Evolutionary conservation across 768 basidiomycete species (phyloP).

Genomic region (Trametes cingulata): DNA sequence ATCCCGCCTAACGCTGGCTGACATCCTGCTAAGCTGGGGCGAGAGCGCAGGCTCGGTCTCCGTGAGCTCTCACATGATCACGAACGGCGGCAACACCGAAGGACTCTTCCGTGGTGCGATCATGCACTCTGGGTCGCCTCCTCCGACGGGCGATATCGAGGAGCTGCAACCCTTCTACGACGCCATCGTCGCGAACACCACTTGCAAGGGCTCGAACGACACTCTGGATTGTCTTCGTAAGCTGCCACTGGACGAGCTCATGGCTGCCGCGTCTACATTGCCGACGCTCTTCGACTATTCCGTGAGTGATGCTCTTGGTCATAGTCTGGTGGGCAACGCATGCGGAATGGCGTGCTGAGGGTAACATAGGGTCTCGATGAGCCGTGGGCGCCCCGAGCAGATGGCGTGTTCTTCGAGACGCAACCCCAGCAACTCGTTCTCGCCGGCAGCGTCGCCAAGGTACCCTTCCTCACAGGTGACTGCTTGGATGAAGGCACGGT

Average conservation of each 20-base stretch:
- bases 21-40: conserved; percentile 26
- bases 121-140: conserved; percentile 32
- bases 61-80: conserved; percentile 30
- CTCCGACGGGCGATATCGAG: conserved; percentile 7
- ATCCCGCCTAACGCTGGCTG: not conserved
- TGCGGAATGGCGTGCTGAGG: not conserved
- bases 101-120: conserved; percentile 35
- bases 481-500: conserved; percentile 40
- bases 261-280: conserved; percentile 35
- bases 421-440: conserved; percentile 39
- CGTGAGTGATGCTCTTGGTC: conserved; percentile 46
- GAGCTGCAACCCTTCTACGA: conserved; percentile 43
- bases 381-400: conserved; percentile 39
- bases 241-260: conserved; percentile 34
- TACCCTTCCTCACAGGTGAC: conserved; percentile 43
- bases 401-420: conserved; percentile 48
- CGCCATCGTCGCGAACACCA: conserved; percentile 37
- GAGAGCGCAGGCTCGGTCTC: conserved; percentile 40
- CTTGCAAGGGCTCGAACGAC: conserved; percentile 37
- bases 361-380: conserved; percentile 15
- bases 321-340: conserved; percentile 34
- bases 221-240: conserved; percentile 46
- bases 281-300: conserved; percentile 35
- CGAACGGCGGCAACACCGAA: conserved; percentile 25
- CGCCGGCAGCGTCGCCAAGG: conserved; percentile 44